These are phyloP conservation scores for Fusarium sp. DNA, from an alignment of 2,329 filamentous ascomycete species.

Conservation along the genomic window DNA sequence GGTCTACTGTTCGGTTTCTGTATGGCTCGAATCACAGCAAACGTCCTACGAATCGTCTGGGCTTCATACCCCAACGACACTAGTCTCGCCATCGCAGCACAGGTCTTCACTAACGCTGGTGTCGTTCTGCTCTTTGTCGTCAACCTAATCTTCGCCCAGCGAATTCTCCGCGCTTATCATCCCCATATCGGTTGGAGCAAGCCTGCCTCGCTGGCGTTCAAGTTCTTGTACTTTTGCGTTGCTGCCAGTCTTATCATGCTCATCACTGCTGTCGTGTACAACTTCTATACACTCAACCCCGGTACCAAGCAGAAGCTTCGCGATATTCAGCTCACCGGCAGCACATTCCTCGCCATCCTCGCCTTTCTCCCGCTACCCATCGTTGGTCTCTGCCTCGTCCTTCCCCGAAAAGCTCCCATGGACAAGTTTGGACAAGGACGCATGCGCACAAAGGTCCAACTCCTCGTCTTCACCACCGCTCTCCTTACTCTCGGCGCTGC, in stretches of 20 bases:
- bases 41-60: conserved; percentile 69
- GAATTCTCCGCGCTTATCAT: conserved; percentile 81
- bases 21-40: conserved; percentile 67
- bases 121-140: conserved; percentile 82
- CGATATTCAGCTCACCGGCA: conserved; percentile 75
- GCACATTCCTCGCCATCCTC: conserved; percentile 72
- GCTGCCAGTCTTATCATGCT: conserved; percentile 74
- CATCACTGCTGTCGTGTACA: conserved; percentile 75
- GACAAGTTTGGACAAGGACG: conserved; percentile 73
- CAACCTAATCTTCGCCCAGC: conserved; percentile 83
- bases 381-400: conserved; percentile 65
- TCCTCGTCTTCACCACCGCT: conserved; percentile 71
- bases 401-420: conserved; percentile 62
- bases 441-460: conserved; percentile 75
- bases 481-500: conserved; percentile 78
- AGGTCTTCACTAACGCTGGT: conserved; percentile 80
- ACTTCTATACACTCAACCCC: conserved; percentile 75
- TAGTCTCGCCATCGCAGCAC: conserved; percentile 70
- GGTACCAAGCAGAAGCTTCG: conserved; percentile 68
- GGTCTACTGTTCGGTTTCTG: conserved; percentile 72
- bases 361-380: conserved; percentile 76
- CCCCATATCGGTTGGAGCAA: conserved; percentile 79
- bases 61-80: conserved; percentile 59
- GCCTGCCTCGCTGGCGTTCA: conserved; percentile 67
- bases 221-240: conserved; percentile 71